These are phyloP conservation scores for Diaporthe longicolla DNA, from an alignment of 2,329 filamentous ascomycete genomes.

Conservation along the genomic window DNA sequence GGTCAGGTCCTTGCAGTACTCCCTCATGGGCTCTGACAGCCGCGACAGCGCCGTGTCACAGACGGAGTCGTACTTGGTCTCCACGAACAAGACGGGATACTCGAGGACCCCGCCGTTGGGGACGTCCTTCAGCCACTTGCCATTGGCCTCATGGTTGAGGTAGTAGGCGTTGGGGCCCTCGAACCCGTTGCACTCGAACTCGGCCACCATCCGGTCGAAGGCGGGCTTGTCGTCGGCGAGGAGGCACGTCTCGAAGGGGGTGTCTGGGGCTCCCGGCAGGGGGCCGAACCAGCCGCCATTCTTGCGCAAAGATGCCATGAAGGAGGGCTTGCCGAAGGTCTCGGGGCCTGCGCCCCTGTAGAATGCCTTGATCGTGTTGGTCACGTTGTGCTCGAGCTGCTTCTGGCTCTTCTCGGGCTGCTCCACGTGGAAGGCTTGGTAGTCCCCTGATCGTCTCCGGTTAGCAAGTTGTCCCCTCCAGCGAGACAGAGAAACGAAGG, in stretches of 20 bases:
- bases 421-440: slow-evolving; percentile 49
- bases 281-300: slow-evolving; percentile 44
- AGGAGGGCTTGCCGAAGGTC: slow-evolving; percentile 34
- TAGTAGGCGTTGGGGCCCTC: slow-evolving; percentile 52
- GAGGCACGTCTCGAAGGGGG: slow-evolving; percentile 24
- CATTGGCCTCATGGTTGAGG: slow-evolving; percentile 58
- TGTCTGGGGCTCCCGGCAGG: slow-evolving; percentile 15
- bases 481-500: background rate
- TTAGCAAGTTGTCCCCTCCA: background rate
- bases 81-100: slow-evolving; percentile 52
- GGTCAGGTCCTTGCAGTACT: slow-evolving; percentile 55
- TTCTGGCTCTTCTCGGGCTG: slow-evolving; percentile 45
- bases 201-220: slow-evolving; percentile 45
- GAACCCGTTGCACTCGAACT: slow-evolving; percentile 57
- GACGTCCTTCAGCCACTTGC: slow-evolving; percentile 51
- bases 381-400: slow-evolving; percentile 44
- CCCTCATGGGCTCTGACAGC: slow-evolving; percentile 52
- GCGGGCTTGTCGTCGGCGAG: slow-evolving; percentile 40
- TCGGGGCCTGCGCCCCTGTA: slow-evolving; percentile 2
- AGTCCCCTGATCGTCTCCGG: slow-evolving; percentile 45
- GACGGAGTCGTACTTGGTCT: slow-evolving; percentile 55
- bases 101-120: slow-evolving; percentile 52
- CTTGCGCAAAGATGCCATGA: slow-evolving; percentile 35
- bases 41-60: slow-evolving; percentile 54
- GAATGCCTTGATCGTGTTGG: slow-evolving; percentile 41